Base-by-base conservation (phyloP, 176 grass and related monocot species). In the Cocos nucifera region DNA sequence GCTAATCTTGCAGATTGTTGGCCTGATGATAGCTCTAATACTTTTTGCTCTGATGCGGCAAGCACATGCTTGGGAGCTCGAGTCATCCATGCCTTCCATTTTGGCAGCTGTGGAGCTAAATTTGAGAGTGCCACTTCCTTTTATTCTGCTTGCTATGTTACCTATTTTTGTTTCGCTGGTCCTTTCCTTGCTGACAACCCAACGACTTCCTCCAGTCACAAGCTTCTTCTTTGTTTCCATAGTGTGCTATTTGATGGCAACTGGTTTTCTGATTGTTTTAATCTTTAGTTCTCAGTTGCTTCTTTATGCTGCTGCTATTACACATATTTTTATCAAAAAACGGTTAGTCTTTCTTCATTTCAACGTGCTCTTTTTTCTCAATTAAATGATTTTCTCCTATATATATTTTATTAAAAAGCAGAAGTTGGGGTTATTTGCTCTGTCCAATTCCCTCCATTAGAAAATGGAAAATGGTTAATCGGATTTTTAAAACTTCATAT, bases 21-120 rank as follows among this genome's bases (percentile, higher is more conserved):
- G 87, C 67, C 88, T 98, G 78, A 92, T 92, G 93, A 65, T 92
- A 56, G 79, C 81, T 17, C 52, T 73, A 54, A 82, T 88, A 32
- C 78, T 98, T 61, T 98, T 98, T 56, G 93, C 78, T 52, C 75
- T 98, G 54, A 98, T 88, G 84, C 66, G 75, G 73, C 93, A 98
- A 73, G 72, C 81, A 15, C 76, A 56, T 70, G 84, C 93, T 78
- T 92, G 87, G 87, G 93, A 98, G 66, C 18, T 69, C 39, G 93
- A 98, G 80, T 79, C 70, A 78, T 83, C 87, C 57, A 59, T 92
- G 51, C 87, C 87, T 55, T 92, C 93, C 62, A 72, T 98, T 70
- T 84, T 92, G 70, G 77, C 84, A 62, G 84, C 87, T 69, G 49
- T 92, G 50, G 93, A 92, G 62, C 70, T 66, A 58, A 98, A 98